phyloP scores from a whole-genome alignment of 495 filamentous ascomycete species.

The Penicillium salamii region DNA sequence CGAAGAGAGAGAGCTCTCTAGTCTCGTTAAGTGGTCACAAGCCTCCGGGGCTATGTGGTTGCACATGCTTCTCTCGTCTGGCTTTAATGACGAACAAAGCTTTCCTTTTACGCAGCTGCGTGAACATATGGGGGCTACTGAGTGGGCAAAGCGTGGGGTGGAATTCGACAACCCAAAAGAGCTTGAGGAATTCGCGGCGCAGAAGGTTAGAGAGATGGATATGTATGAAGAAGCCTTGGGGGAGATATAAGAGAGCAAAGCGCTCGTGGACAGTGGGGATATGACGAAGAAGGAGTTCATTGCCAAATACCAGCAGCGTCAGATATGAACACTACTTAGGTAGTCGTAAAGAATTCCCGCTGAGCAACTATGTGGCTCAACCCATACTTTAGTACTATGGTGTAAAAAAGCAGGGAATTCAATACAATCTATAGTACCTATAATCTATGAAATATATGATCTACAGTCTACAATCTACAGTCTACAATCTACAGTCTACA shows the following conservation, averaged over 20 bases:
- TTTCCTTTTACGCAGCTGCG: constrained; percentile 31
- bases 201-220: constrained; percentile 21
- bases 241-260: constrained; percentile 23
- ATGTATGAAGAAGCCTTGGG: constrained; percentile 30
- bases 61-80: constrained; percentile 26
- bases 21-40: constrained; percentile 25
- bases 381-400: too few species aligned
- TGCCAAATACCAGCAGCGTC: too few species aligned
- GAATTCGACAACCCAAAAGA: constrained; percentile 16
- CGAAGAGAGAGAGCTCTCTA: constrained; percentile 28
- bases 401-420: too few species aligned
- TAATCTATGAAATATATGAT: too few species aligned
- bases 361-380: too few species aligned
- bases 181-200: constrained; percentile 15
- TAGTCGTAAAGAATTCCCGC: too few species aligned
- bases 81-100: constrained; percentile 27
- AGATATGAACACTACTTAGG: too few species aligned
- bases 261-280: constrained; percentile 21
- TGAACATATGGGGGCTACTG: constrained; percentile 21
- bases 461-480: too few species aligned
- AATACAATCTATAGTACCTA: too few species aligned
- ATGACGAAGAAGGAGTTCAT: constrained; percentile 31
- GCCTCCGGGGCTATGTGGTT: constrained; percentile 28
- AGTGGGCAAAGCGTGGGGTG: constrained; percentile 24
- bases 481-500: too few species aligned